Evolutionary conservation across 148 eudicot genomes (phyloP), one percentile per base, ranked within the genome.

Genomic region (Vaccinium myrtillus): DNA sequence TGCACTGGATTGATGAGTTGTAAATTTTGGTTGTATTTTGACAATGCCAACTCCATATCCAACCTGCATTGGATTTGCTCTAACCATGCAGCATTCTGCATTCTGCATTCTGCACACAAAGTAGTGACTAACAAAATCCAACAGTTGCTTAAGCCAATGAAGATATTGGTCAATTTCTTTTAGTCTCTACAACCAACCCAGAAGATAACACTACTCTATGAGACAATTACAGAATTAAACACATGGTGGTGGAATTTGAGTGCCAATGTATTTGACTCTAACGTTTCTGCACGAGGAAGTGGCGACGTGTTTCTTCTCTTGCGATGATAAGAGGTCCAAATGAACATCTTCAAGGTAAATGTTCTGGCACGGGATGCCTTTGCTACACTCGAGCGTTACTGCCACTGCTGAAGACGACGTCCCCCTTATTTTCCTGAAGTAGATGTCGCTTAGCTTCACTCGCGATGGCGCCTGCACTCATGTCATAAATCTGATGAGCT

Each of bases 221-320:
- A 9, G 70, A 63, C 1, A 1, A 30, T n/a, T 0, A 63, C 70
- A 63, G 70, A 63, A 63, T 15, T 75, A 85, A 69, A 82, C 77
- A 73, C 90, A 91, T 67, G 91, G 92, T 58, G 92, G 91, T 61
- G 91, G 92, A 89, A 91, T 84, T 78, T 91, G 91, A 21, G 86
- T 85, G 81, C 92, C 92, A 48, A 89, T 91, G 79, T 89, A 89
- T 85, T 87, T 91, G 32, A 88, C 92, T 84, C 82, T 55, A 13
- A 89, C 91, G 61, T 89, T 87, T 74, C 89, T 85, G 76, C 94
- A 92, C 13, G 84, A 89, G 18, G 92, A 90, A 59, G 85, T 63
- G 1, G 91, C 86, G 8, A 30, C 48, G 1, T 76, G 79, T 76
- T 76, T 76, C 30, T 78, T 81, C 18, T 71, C 63, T 53, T 86